Base-by-base conservation (phyloP, 2,329 filamentous ascomycete genomes). In the Ceratocystis colombiana region DNA sequence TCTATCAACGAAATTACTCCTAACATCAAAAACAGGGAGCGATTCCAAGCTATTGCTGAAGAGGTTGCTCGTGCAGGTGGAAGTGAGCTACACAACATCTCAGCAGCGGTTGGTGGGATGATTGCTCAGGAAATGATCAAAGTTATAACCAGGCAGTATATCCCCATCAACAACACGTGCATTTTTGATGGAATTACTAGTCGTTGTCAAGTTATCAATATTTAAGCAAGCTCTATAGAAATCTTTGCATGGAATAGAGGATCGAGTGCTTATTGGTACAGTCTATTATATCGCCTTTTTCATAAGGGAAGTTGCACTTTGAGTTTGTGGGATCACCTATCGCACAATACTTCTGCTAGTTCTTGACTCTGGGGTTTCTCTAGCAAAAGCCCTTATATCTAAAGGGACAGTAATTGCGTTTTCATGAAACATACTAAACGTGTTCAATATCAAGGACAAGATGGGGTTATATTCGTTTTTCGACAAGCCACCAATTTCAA, bases 51-150 rank as follows among this genome's bases (percentile, higher is more conserved):
- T n/a, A 62, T 59, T 22, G 81, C 84, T 0, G 78, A 84, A 68
- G 88, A 92, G 74, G 80, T 90, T 55, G 84, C 87, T 44, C 85
- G 95, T 68, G 88, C 90, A 45, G 86, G 84, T 61, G 89, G 90
- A 33, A 89, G 86, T 65, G 95, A 99, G 75, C 78, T 99, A 68
- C 94, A 99, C 78, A 97, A 96, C 73, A 89, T 95, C 66, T 88
- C 92, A 41, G 87, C 92, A 30, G 77, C 96, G 66, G 88, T 87
- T 0, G 95, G 94, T 37, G 95, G 94, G 2, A 88, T 99, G 79
- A 88, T 95, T 61, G 90, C 93, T n/a, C 95, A 99, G 76, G 94
- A 99, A 77, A 84, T 93, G 69, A 95, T 99, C 77, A 99, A 99
- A 75, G 84, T 93, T 67, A 83, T 88, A 71, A 88, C 86, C 12